Conservation (phyloP, 805 yeast genomes). For the Teunomyces stri region DNA sequence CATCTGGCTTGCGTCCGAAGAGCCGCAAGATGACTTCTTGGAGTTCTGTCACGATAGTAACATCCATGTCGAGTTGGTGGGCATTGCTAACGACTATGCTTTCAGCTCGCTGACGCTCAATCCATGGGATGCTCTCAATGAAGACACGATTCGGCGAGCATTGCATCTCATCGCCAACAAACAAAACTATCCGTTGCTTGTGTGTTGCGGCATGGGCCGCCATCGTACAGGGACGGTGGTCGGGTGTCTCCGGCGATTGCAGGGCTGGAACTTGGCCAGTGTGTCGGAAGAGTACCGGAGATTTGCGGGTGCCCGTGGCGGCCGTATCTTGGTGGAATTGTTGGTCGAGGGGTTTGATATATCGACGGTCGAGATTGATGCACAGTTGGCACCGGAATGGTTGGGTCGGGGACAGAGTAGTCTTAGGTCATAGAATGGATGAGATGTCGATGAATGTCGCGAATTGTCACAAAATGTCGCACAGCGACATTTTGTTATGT, state of each 20-base stretch:
- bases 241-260: conserved; percentile 87
- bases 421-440: too few species aligned
- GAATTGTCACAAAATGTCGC: not conserved
- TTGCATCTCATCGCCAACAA: conserved; percentile 69
- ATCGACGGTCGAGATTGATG: conserved; percentile 31
- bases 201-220: conserved; percentile 98
- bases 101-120: conserved; percentile 48
- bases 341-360: conserved; percentile 65
- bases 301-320: conserved; percentile 90
- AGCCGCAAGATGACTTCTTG: conserved; percentile 84
- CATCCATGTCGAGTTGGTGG: conserved; percentile 79
- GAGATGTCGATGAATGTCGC: not conserved
- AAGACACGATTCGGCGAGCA: conserved; percentile 75
- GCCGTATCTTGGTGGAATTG: conserved; percentile 86
- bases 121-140: conserved; percentile 96
- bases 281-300: conserved; percentile 92
- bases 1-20: conserved; percentile 94
- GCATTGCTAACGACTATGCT: conserved; percentile 65
- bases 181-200: conserved; percentile 78
- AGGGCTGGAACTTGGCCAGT: conserved; percentile 94
- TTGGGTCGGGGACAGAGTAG: not conserved
- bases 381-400: conserved; percentile 32
- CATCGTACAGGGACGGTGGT: conserved; percentile 96
- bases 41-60: conserved; percentile 74
- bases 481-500: too few species aligned